Base-by-base conservation (phyloP, 208 protist genomes). In the Leishmania guyanensis region DNA sequence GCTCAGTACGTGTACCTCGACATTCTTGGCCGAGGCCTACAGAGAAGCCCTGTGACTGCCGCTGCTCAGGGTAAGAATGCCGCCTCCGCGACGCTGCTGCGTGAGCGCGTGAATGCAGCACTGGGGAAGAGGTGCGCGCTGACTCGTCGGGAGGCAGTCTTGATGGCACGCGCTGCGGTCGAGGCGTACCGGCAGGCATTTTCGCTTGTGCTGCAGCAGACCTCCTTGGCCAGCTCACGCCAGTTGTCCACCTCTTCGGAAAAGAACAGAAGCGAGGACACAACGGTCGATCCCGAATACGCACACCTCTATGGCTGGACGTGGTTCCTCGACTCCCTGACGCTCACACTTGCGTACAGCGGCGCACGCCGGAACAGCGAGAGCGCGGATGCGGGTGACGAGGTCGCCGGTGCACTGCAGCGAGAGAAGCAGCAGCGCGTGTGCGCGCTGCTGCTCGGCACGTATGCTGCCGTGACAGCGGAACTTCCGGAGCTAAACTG, bases 241-340 rank as follows among this genome's bases (percentile, higher is more conserved):
- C 46, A 46, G 70, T 6, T 4, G 74, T 51, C 43, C 36, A 66
- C 36, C 22, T n/a, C 17, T 51, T n/a, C 26, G 39, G 36, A 20
- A 51, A 17, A 51, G 39, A 46, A 3, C 39, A 39, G 36, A 20
- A 17, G 4, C 16, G 39, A 77, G 33, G 54, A 50, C 22, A 5
- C 50, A 20, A 20, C 33, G 5, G 53, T 50, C 39, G 39, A 33
- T 22, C 14, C 54, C 53, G 33, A 36, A 29, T 53, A 54, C 22
- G 33, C 39, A 20, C 56, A 65, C 48, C 6, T 71, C 46, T 79
- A 79, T 64, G 26, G 64, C n/a, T 79, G 76, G 76, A 72, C 39
- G n/a, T 79, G 76, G 76, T 79, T 79, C 22, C 62, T 79, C 14
- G 76, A 79, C 64, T 79, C 76, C 1, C 76, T 79, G n/a, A 79